Evolutionary conservation across 164 flowering plant species (phyloP).

Genomic region (Kingdonia uniflora): DNA sequence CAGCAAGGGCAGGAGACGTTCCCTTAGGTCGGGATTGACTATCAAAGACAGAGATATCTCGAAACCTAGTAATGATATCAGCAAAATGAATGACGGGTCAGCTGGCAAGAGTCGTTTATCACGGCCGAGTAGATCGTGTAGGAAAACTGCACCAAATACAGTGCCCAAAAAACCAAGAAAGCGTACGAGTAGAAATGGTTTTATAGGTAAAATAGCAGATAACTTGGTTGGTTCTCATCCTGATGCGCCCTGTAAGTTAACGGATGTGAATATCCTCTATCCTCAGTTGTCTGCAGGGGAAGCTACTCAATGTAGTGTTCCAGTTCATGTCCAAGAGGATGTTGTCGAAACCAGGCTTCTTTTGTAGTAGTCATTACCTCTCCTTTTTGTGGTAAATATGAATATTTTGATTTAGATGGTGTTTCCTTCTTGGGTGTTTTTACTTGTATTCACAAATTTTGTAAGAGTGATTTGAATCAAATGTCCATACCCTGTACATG

Average conservation of each 20-base stretch:
- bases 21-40: no score
- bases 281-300: not conserved
- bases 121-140: conserved; percentile 23
- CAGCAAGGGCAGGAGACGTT: no score
- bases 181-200: conserved; percentile 17
- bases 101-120: conserved; percentile 6
- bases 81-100: not conserved
- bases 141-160: conserved; percentile 14
- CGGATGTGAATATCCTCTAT: not conserved
- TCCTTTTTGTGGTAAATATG: no score
- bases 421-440: no score
- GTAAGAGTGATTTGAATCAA: no score
- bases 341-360: conserved; percentile 7
- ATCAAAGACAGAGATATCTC: no score
- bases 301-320: not conserved
- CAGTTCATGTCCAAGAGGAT: not conserved
- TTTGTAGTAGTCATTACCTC: conserved; percentile 6
- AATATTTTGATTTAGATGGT: no score
- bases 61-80: no score
- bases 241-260: not conserved
- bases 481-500: no score
- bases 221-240: conserved; percentile 4
- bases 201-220: conserved; percentile 7
- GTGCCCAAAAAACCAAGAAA: conserved; percentile 28
- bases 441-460: no score